A percentile compares a stretch with the other conserved stretches of the same genome.
Conservation (phyloP, 1,284 basidiomycete species). For the Cutaneotrichosporon spelunceum region DNA sequence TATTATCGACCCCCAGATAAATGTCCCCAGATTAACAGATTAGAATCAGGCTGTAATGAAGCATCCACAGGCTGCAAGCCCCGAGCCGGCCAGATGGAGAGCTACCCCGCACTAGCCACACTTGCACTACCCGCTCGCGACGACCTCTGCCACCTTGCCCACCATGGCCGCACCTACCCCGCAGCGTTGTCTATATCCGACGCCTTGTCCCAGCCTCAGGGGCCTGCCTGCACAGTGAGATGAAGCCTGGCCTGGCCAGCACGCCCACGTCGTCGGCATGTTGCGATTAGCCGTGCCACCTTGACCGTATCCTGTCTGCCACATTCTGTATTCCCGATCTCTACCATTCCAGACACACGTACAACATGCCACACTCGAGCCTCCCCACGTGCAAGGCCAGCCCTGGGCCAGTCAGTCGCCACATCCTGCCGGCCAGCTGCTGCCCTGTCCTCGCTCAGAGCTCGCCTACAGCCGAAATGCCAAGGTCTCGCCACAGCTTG, state of each 20-base stretch:
- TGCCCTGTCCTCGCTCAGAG: conserved; percentile 29
- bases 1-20: conserved; percentile 5
- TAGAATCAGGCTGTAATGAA: background rate
- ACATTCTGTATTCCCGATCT: background rate
- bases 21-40: background rate
- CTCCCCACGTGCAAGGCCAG: too few relatives aligned
- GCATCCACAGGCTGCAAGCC: background rate
- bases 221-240: too few relatives aligned
- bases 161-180: background rate
- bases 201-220: background rate
- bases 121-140: background rate
- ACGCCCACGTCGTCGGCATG: too few relatives aligned
- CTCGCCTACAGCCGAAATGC: conserved; percentile 63
- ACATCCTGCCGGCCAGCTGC: too few relatives aligned
- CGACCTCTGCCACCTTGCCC: background rate
- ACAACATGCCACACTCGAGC: too few relatives aligned
- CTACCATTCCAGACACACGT: too few relatives aligned
- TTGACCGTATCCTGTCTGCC: background rate
- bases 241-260: too few relatives aligned
- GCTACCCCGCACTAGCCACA: background rate
- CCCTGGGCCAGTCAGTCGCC: too few relatives aligned
- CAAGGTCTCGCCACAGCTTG: conserved; percentile 67
- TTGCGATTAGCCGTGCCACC: too few relatives aligned
- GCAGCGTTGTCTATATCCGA: background rate
- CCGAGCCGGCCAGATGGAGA: background rate